Evolutionary conservation across 768 basidiomycete genomes (phyloP), one percentile per base, ranked within the genome.

Genomic region (Leccinum ochraceum): DNA sequence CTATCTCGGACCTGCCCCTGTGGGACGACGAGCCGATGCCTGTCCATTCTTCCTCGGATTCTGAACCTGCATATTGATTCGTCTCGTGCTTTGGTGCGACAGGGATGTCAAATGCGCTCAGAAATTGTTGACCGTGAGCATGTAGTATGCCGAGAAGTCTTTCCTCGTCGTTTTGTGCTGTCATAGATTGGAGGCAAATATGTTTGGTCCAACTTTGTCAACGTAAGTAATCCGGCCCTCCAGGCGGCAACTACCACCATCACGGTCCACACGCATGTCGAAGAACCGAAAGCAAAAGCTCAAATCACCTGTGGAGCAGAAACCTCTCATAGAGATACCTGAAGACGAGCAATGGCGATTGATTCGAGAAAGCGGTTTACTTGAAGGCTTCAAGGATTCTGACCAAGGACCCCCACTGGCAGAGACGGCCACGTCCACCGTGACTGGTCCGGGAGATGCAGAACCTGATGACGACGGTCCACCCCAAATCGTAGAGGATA

Each of bases 321-420:
- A 60, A 58, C 66, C 66, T 57, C 54, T 66, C n/a, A 60, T 82
- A 49, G 80, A 86, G 39, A 85, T 93, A 39, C 70, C 89, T 4
- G 85, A 90, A 68, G 85, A 88, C 2, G 91, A 93, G 70, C 84
- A 92, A 79, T 88, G 87, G 89, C 83, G 90, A 13, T 73, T 93
- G 39, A 82, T 92, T 65, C 82, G 84, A 10, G 79, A 90, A 62
- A 81, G 85, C 14, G 89, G 88, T 17, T 73, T 88, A 54, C 76
- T 89, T 14, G 75, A 81, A 55, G 75, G 77, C 59, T 60, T 76
- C 63, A 53, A 62, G 2, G 62, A 64, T 57, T 44, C 68, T 6
- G 59, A 60, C 58, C 53, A 59, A 50, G 42, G 24, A 48, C 32
- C 53, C n/a, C 51, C 30, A 30, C 30, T 30, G 30, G 30, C 30